Evolutionary conservation across 768 basidiomycete genomes (phyloP).

Genomic region (Rhodosporidiobolus sp.): DNA sequence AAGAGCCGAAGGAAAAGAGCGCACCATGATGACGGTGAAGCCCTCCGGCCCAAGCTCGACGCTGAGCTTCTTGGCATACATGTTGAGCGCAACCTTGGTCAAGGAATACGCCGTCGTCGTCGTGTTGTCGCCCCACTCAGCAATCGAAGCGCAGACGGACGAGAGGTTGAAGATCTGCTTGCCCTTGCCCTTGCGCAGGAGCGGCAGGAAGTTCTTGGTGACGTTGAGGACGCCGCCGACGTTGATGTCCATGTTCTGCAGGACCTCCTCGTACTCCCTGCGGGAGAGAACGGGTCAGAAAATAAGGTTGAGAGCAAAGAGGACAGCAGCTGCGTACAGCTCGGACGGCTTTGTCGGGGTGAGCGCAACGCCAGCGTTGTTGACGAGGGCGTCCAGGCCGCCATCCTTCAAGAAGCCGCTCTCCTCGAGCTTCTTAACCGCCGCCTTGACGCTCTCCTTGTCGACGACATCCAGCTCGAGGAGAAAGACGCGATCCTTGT

Average conservation of each 20-base stretch:
- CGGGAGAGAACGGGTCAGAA: too few species aligned
- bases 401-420: conserved; percentile 15
- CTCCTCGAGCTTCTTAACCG: conserved; percentile 25
- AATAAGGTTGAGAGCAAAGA: neutral
- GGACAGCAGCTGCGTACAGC: neutral
- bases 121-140: neutral
- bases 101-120: neutral
- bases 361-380: conserved; percentile 22
- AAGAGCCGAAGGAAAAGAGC: too few species aligned
- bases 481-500: conserved; percentile 47
- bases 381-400: conserved; percentile 18
- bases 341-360: neutral
- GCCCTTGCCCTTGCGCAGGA: conserved; percentile 41
- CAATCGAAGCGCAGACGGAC: neutral
- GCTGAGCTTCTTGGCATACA: conserved; percentile 22
- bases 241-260: conserved; percentile 45
- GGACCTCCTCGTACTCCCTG: conserved; percentile 18
- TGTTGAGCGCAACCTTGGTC: conserved; percentile 32
- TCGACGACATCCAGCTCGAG: conserved; percentile 50
- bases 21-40: neutral
- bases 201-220: conserved; percentile 52
- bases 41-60: conserved; percentile 10
- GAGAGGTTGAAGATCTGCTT: conserved; percentile 26
- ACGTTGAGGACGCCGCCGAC: conserved; percentile 49
- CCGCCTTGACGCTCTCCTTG: conserved; percentile 12